Evolutionary conservation across 768 basidiomycete genomes (phyloP).

Genomic region (Pisolithus orientalis): DNA sequence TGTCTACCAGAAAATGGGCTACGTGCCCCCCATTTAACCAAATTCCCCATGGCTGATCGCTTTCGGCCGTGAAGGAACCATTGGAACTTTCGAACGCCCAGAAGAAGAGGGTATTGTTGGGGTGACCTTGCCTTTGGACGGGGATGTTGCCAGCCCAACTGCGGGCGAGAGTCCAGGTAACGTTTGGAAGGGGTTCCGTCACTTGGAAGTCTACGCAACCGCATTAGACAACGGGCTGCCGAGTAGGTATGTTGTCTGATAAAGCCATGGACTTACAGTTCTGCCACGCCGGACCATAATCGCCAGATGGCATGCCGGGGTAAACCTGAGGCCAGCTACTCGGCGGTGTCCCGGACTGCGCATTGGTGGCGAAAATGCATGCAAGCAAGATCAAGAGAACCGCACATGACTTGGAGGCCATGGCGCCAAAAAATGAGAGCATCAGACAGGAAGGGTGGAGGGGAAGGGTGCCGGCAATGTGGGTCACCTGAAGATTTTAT

Average conservation of each 20-base stretch:
- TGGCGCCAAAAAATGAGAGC: slow-evolving; percentile 6
- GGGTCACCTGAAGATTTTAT: slow-evolving; percentile 5
- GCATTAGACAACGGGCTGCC: not conserved
- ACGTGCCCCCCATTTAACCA: slow-evolving; percentile 70
- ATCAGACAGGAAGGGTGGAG: slow-evolving; percentile 5
- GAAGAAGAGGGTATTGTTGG: slow-evolving; percentile 64
- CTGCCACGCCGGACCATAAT: slow-evolving; percentile 57
- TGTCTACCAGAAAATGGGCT: not conserved
- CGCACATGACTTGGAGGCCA: slow-evolving; percentile 15
- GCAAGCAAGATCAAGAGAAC: slow-evolving; percentile 2
- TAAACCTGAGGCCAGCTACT: slow-evolving; percentile 36
- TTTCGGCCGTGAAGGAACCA: slow-evolving; percentile 46
- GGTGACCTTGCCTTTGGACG: slow-evolving; percentile 52
- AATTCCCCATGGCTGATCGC: slow-evolving; percentile 60
- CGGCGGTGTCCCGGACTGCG: slow-evolving; percentile 22
- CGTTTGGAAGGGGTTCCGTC: slow-evolving; percentile 48
- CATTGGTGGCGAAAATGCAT: slow-evolving; percentile 8
- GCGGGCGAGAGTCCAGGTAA: slow-evolving; percentile 47
- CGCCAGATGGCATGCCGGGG: slow-evolving; percentile 37
- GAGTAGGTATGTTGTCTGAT: not conserved
- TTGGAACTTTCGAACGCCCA: slow-evolving; percentile 51
- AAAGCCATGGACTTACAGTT: slow-evolving; percentile 36
- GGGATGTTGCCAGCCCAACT: slow-evolving; percentile 61
- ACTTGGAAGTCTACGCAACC: slow-evolving; percentile 50
- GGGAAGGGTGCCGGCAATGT: not conserved